Percentiles rank a stretch among this genome's conserved stretches.
phyloP scores from a whole-genome alignment of 768 basidiomycete genomes.

The Leccinum boreale region DNA sequence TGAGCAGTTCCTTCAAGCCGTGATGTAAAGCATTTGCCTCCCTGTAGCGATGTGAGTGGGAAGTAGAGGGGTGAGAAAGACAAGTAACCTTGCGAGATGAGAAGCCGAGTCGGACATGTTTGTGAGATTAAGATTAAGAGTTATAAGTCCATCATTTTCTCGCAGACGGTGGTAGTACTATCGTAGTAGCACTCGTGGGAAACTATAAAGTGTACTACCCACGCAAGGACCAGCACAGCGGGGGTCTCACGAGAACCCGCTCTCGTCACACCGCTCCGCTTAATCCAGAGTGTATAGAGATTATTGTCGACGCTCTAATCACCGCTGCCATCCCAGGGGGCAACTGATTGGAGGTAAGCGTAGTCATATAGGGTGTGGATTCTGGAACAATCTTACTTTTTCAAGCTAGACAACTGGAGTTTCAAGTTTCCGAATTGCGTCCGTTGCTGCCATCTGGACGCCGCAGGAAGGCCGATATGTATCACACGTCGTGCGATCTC shows the following conservation, averaged over 20 bases:
- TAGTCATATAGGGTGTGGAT: background rate
- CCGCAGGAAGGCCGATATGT: background rate
- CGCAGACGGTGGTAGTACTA: background rate
- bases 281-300: background rate
- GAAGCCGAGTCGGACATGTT: slow-evolving; percentile 41
- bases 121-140: slow-evolving; percentile 11
- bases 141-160: slow-evolving; percentile 30
- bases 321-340: background rate
- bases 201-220: slow-evolving; percentile 3
- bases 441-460: background rate
- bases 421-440: background rate
- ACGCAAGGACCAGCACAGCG: background rate
- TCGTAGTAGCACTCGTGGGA: slow-evolving; percentile 22
- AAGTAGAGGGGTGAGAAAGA: background rate
- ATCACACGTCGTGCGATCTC: background rate
- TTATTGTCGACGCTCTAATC: background rate
- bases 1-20: slow-evolving; percentile 71
- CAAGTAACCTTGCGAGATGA: slow-evolving; percentile 34
- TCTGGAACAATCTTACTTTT: slow-evolving; percentile 13
- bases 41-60: slow-evolving; percentile 37
- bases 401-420: background rate
- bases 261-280: background rate
- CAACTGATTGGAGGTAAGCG: background rate
- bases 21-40: slow-evolving; percentile 78
- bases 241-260: background rate